These are phyloP conservation scores for Lactarius tabidus DNA, from an alignment of 768 basidiomycete species.

Conservation along the genomic window DNA sequence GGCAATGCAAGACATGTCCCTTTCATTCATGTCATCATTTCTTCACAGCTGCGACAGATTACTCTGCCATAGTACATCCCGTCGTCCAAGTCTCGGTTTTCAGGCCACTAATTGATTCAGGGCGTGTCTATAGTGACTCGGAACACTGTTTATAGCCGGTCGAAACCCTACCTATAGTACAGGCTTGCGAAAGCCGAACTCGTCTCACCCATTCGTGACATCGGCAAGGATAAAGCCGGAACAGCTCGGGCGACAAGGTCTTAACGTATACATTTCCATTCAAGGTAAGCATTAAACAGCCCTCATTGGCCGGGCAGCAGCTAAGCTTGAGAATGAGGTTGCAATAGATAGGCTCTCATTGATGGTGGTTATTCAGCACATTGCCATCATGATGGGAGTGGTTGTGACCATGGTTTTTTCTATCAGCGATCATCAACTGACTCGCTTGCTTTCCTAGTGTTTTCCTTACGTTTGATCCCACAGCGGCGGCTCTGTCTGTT, in stretches of 20 bases:
- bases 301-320: background rate
- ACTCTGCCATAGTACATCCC: no score
- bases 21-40: no score
- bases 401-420: background rate
- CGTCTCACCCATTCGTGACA: background rate
- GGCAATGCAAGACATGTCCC: no score
- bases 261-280: background rate
- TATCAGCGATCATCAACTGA: background rate
- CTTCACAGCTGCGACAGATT: no score
- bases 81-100: no score
- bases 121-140: no score
- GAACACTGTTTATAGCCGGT: background rate
- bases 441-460: no score
- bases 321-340: background rate
- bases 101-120: no score
- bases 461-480: background rate
- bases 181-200: background rate
- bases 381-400: background rate
- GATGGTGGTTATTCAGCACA: background rate
- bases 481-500: background rate
- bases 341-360: background rate
- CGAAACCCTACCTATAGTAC: background rate
- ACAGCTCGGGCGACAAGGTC: background rate
- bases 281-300: background rate
- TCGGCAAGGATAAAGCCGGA: background rate